A percentile compares a stretch with the other conserved stretches of the same genome.
phyloP scores from a whole-genome alignment of 805 yeast genomes.

The Suhomyces pyralidae region DNA sequence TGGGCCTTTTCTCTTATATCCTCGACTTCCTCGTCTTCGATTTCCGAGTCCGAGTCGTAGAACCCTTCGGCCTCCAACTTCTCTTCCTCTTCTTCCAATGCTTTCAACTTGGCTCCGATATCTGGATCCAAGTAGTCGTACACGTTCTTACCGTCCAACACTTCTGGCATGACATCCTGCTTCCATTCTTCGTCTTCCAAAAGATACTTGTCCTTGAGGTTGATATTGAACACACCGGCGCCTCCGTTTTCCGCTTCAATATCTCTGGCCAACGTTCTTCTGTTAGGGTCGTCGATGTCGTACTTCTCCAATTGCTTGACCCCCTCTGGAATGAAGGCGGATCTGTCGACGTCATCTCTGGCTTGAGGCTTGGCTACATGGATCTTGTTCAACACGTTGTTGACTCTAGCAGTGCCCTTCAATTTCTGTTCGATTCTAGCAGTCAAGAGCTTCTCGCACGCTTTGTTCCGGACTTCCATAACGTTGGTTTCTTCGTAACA shows the following conservation, averaged over 20 bases:
- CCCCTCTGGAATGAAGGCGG: constrained; percentile 79
- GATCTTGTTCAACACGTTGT: constrained; percentile 87
- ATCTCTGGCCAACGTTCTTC: constrained; percentile 80
- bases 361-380: constrained; percentile 89
- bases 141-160: constrained; percentile 92
- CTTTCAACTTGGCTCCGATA: constrained; percentile 87
- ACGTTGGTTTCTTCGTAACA: constrained; percentile 93
- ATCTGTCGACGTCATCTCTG: constrained; percentile 82
- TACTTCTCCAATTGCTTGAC: constrained; percentile 60
- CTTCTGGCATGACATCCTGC: constrained; percentile 95
- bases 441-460: constrained; percentile 94
- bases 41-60: constrained; percentile 80
- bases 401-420: constrained; percentile 87
- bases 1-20: constrained; percentile 76
- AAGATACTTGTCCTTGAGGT: constrained; percentile 86
- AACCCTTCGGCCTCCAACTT: constrained; percentile 90
- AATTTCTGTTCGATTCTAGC: constrained; percentile 95
- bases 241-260: constrained; percentile 95
- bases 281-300: constrained; percentile 75
- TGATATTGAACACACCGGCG: constrained; percentile 95
- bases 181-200: constrained; percentile 98
- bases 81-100: constrained; percentile 96
- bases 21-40: constrained; percentile 49
- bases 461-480: constrained; percentile 93
- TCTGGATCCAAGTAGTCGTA: constrained; percentile 97